phyloP scores from a whole-genome alignment of 495 filamentous ascomycete species.

The Hypoxylon subgilvum region DNA sequence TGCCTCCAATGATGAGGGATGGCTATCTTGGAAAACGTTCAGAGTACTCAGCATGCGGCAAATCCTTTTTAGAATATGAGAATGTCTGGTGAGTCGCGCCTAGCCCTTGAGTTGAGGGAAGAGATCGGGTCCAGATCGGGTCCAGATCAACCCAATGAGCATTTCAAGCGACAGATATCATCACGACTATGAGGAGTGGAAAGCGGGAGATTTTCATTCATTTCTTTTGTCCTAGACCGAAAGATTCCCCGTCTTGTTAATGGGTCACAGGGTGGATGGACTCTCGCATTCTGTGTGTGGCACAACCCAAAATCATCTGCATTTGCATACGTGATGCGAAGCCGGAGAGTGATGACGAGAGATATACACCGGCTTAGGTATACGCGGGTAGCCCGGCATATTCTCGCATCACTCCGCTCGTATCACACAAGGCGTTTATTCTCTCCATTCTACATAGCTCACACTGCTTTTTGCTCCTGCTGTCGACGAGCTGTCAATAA shows the following conservation, averaged over 20 bases:
- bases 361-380: background rate
- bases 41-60: conserved; percentile 14
- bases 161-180: conserved; percentile 10
- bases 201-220: conserved; percentile 20
- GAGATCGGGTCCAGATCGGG: background rate
- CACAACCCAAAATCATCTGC: conserved; percentile 30
- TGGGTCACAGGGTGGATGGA: conserved; percentile 21
- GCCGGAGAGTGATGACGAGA: conserved; percentile 5
- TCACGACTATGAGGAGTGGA: conserved; percentile 3
- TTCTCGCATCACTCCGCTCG: conserved; percentile 4
- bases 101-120: conserved; percentile 2
- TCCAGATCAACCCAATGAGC: conserved; percentile 4
- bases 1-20: conserved; percentile 5
- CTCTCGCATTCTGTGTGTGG: conserved; percentile 27
- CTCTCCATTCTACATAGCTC: background rate
- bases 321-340: conserved; percentile 34
- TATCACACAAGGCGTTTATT: conserved; percentile 34
- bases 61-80: conserved; percentile 30
- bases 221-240: conserved; percentile 32
- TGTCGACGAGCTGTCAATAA: conserved; percentile 24
- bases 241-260: conserved; percentile 15
- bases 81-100: background rate
- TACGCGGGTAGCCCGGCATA: background rate
- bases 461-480: conserved; percentile 3
- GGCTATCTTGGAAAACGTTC: conserved; percentile 30